Conservation (phyloP, 1,139 yeast genomes). For the Hemisphaericaspora subhashii region DNA sequence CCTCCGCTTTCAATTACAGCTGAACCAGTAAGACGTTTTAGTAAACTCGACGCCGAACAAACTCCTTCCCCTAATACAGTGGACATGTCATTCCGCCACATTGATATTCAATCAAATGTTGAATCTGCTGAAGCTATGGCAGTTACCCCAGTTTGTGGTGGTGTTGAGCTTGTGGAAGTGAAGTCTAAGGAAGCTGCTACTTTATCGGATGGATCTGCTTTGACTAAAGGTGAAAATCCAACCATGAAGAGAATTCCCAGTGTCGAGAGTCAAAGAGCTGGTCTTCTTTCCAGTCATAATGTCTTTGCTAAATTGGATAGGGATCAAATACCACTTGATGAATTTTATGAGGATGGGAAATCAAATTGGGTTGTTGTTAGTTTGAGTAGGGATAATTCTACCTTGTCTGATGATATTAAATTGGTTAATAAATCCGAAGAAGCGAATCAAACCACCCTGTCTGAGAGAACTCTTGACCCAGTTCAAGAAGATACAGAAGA, state of each 20-base stretch:
- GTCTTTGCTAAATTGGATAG: background rate
- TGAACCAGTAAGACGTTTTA: background rate
- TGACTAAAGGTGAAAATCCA: background rate
- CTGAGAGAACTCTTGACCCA: conserved; percentile 3
- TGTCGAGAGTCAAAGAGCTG: background rate
- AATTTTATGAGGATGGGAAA: conserved; percentile 25
- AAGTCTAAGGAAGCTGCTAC: background rate
- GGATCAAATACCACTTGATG: background rate
- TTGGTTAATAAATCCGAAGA: background rate
- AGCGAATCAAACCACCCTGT: background rate
- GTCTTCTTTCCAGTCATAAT: background rate
- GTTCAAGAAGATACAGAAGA: conserved; percentile 2
- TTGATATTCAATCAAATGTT: background rate
- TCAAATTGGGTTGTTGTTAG: conserved; percentile 36
- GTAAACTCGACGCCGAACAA: background rate
- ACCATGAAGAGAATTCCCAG: conserved; percentile 2
- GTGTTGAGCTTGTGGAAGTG: background rate
- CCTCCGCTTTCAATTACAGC: background rate
- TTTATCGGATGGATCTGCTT: background rate
- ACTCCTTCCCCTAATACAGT: background rate
- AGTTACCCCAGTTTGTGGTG: background rate
- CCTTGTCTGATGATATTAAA: background rate
- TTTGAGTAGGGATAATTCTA: conserved; percentile 13
- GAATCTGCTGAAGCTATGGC: background rate
- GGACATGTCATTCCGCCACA: background rate